Evolutionary conservation across 2,329 filamentous ascomycete species (phyloP).

Genomic region (Penicillium palitans): DNA sequence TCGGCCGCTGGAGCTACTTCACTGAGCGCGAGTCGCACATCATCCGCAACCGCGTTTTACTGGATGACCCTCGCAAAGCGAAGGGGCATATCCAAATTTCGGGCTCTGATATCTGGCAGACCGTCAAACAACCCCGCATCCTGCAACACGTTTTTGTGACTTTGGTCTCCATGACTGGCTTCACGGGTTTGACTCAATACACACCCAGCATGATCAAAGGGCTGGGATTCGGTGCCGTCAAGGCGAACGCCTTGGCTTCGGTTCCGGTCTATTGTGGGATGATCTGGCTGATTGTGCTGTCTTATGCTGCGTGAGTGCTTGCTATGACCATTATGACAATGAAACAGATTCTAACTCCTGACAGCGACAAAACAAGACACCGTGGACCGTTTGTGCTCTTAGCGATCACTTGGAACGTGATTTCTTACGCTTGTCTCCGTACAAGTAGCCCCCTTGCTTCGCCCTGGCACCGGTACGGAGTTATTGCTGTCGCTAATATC

Average conservation of each 20-base stretch:
- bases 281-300: constrained; percentile 28
- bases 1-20: constrained; percentile 46
- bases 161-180: constrained; percentile 48
- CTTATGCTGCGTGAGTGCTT: constrained; percentile 27
- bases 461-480: constrained; percentile 33
- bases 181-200: constrained; percentile 54
- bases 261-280: constrained; percentile 47
- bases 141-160: constrained; percentile 56
- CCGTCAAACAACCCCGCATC: constrained; percentile 52
- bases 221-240: constrained; percentile 53
- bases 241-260: constrained; percentile 56
- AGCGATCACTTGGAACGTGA: constrained; percentile 40
- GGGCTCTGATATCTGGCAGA: constrained; percentile 37
- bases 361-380: constrained; percentile 34
- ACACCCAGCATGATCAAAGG: constrained; percentile 55
- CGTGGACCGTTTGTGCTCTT: constrained; percentile 41
- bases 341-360: constrained; percentile 10
- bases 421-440: constrained; percentile 40
- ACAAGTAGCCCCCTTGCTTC: constrained; percentile 22
- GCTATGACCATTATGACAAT: neutral
- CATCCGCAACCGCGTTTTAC: constrained; percentile 42
- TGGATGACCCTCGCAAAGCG: constrained; percentile 47
- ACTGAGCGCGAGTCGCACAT: constrained; percentile 47
- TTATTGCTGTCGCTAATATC: constrained; percentile 31
- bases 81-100: constrained; percentile 40